Percentiles rank a stretch among this genome's conserved stretches.
Conservation (phyloP, 768 basidiomycete species). For the Lentinula boryana region DNA sequence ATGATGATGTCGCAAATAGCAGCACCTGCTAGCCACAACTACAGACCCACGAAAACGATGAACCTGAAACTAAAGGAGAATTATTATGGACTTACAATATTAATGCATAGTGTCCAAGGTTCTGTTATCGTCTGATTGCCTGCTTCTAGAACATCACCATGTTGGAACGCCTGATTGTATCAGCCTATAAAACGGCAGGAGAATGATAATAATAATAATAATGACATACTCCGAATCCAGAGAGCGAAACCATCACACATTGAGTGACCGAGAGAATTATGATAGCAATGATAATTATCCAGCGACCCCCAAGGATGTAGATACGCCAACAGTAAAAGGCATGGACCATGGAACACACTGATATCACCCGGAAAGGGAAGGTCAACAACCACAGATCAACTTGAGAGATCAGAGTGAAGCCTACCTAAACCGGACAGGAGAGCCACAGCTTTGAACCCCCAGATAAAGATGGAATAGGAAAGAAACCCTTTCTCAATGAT, state of each 20-base stretch:
- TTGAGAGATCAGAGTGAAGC: neutral
- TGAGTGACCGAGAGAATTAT: slow-evolving; percentile 7
- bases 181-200: neutral
- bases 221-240: slow-evolving; percentile 7
- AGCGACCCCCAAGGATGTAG: slow-evolving; percentile 9
- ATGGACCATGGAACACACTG: slow-evolving; percentile 7
- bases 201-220: too few species aligned
- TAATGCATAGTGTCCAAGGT: slow-evolving; percentile 9
- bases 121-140: neutral
- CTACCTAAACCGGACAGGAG: slow-evolving; percentile 15
- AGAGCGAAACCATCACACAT: slow-evolving; percentile 9
- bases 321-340: slow-evolving; percentile 19
- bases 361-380: neutral
- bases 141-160: neutral
- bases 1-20: slow-evolving; percentile 19
- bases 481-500: slow-evolving; percentile 14
- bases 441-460: slow-evolving; percentile 12
- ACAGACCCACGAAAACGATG: neutral
- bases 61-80: neutral
- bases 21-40: slow-evolving; percentile 21
- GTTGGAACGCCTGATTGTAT: neutral
- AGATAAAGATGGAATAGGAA: slow-evolving; percentile 12
- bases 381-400: neutral
- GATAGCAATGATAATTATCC: slow-evolving; percentile 3
- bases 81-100: slow-evolving; percentile 7